Evolutionary conservation across 768 basidiomycete species (phyloP).

Genomic region (Boletus rubropictus): DNA sequence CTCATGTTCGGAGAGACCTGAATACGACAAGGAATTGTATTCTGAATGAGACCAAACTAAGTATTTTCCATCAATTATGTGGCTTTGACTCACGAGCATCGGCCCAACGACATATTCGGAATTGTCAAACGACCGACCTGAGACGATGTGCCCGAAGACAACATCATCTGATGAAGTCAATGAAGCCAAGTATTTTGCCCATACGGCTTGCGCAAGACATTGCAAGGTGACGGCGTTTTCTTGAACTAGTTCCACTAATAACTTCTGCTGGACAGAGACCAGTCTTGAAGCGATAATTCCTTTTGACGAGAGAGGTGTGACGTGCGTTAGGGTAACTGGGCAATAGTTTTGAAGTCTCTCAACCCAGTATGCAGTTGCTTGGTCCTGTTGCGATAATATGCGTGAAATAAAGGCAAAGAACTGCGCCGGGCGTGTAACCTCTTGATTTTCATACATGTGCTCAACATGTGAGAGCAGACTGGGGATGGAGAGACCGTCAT

Average conservation of each 20-base stretch:
- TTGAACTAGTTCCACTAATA: conserved; percentile 12
- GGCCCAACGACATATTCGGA: conserved; percentile 44
- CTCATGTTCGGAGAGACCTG: conserved; percentile 19
- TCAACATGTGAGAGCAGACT: conserved; percentile 32
- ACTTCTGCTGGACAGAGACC: conserved; percentile 8
- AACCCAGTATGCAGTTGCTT: conserved; percentile 37
- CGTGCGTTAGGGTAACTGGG: conserved; percentile 18
- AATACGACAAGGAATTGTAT: conserved; percentile 42
- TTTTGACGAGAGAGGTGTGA: conserved; percentile 7
- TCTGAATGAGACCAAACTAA: conserved; percentile 25
- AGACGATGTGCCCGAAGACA: conserved; percentile 44
- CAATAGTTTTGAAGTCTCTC: conserved; percentile 22
- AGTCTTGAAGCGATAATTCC: conserved; percentile 9
- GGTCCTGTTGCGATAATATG: conserved; percentile 34
- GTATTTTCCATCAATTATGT: neutral
- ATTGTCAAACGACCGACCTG: conserved; percentile 37
- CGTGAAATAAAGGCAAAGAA: conserved; percentile 36
- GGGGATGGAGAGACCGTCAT: conserved; percentile 41
- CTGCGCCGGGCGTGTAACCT: conserved; percentile 17
- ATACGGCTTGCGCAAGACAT: conserved; percentile 33
- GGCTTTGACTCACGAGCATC: conserved; percentile 34
- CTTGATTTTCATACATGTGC: conserved; percentile 25
- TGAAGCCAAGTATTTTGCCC: conserved; percentile 24
- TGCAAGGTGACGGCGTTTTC: conserved; percentile 31
- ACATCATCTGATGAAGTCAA: conserved; percentile 28